Evolutionary conservation across 164 flowering plant species (phyloP).

Genomic region (Annona cherimola): DNA sequence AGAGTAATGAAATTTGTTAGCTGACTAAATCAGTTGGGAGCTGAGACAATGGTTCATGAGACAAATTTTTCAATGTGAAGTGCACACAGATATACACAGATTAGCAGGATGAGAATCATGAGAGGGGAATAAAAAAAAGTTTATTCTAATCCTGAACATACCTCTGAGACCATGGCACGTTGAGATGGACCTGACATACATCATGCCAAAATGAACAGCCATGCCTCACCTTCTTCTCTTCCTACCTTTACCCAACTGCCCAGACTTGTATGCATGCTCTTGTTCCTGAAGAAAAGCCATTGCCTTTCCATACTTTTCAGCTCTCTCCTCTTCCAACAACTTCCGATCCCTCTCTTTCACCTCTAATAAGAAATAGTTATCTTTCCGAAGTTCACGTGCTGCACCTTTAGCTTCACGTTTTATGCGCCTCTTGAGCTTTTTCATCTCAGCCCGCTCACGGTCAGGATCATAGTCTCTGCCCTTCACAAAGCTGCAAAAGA

Average conservation of each 20-base stretch:
- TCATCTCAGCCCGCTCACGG: conserved; percentile 66
- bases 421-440: conserved; percentile 57
- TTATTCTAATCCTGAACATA: not conserved
- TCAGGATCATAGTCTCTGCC: conserved; percentile 99
- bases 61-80: too few relatives aligned
- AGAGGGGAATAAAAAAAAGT: too few relatives aligned
- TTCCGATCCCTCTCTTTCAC: conserved; percentile 55
- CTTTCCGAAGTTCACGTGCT: conserved; percentile 77
- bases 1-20: too few relatives aligned
- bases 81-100: too few relatives aligned
- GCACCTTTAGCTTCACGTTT: conserved; percentile 80
- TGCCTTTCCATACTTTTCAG: conserved; percentile 64
- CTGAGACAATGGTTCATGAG: too few relatives aligned
- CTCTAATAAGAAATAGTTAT: conserved; percentile 62
- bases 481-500: conserved; percentile 77
- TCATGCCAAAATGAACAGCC: not conserved
- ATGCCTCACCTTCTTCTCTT: conserved; percentile 41
- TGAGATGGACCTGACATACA: not conserved
- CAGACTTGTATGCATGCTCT: conserved; percentile 91
- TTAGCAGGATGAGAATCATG: too few relatives aligned
- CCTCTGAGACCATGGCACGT: not conserved
- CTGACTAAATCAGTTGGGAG: too few relatives aligned
- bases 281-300: conserved; percentile 87
- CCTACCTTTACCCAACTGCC: conserved; percentile 76
- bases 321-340: conserved; percentile 50